These are phyloP conservation scores for Elaeagnus macrophylla DNA, from an alignment of 306 rosid genomes.

Conservation along the genomic window DNA sequence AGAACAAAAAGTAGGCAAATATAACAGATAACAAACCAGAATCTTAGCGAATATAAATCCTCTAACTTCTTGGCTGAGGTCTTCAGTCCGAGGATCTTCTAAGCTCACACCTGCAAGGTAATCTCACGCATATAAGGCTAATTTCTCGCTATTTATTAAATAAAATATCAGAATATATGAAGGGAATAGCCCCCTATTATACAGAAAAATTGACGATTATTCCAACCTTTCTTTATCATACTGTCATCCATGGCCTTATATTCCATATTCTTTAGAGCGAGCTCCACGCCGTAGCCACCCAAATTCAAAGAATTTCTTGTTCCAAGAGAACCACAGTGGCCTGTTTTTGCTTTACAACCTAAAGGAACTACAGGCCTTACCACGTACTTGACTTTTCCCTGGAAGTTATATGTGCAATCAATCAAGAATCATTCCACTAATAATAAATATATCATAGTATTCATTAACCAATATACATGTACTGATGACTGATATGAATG, in stretches of 20 bases:
- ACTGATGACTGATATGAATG: no score
- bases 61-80: conserved; percentile 97
- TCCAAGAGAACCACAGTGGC: conserved; percentile 81
- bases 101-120: conserved; percentile 65
- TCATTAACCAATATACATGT: conserved; percentile 3
- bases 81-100: conserved; percentile 96
- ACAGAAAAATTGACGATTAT: conserved; percentile 2
- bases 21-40: conserved; percentile 56
- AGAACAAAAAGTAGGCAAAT: conserved; percentile 12
- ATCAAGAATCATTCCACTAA: conserved; percentile 14
- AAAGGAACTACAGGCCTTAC: conserved; percentile 66
- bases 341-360: conserved; percentile 61
- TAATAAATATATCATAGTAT: no score
- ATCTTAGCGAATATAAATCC: conserved; percentile 93
- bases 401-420: conserved; percentile 17
- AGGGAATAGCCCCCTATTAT: neutral
- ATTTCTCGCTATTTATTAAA: neutral
- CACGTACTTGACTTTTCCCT: conserved; percentile 83
- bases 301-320: conserved; percentile 63
- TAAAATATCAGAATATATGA: neutral
- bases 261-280: conserved; percentile 97
- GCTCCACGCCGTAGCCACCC: conserved; percentile 98
- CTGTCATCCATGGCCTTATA: conserved; percentile 95
- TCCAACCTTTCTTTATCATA: conserved; percentile 72
- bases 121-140: conserved; percentile 9